phyloP scores from a whole-genome alignment of 805 yeast genomes.

The Candida ulmi region DNA sequence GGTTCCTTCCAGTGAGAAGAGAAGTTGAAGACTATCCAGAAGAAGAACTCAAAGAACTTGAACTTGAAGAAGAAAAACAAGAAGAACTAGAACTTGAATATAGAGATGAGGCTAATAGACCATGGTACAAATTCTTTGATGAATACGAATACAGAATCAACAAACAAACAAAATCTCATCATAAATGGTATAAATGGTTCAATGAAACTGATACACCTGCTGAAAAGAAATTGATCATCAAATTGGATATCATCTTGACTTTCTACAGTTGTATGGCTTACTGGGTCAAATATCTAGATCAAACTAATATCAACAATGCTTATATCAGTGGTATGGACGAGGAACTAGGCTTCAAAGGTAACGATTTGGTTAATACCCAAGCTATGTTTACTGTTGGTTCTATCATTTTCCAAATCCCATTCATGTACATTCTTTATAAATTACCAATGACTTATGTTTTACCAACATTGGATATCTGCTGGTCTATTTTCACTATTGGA shows the following conservation, averaged over 20 bases:
- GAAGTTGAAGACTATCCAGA: conserved; percentile 20
- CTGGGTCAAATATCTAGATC: conserved; percentile 66
- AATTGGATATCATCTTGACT: conserved; percentile 52
- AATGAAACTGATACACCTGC: conserved; percentile 25
- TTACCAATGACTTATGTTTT: conserved; percentile 41
- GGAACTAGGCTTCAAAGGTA: conserved; percentile 52
- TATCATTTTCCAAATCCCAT: conserved; percentile 61
- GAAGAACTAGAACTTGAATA: conserved; percentile 26
- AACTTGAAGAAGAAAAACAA: conserved; percentile 9
- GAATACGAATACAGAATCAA: conserved; percentile 39
- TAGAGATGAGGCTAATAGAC: conserved; percentile 47
- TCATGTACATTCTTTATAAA: conserved; percentile 53
- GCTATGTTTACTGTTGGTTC: conserved; percentile 57
- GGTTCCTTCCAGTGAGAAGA: conserved; percentile 24
- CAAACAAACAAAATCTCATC: conserved; percentile 1
- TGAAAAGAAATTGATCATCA: conserved; percentile 38
- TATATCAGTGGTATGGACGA: conserved; percentile 61
- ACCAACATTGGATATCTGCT: conserved; percentile 44
- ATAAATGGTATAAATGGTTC: conserved; percentile 15
- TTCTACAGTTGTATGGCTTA: conserved; percentile 53
- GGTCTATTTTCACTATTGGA: conserved; percentile 32
- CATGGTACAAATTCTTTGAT: conserved; percentile 53
- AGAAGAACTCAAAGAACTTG: neutral
- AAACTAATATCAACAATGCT: conserved; percentile 57
- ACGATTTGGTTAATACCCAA: conserved; percentile 58